These are phyloP conservation scores for Trypanosoma platydactyli DNA, from an alignment of 208 protist genomes.

Conservation along the genomic window DNA sequence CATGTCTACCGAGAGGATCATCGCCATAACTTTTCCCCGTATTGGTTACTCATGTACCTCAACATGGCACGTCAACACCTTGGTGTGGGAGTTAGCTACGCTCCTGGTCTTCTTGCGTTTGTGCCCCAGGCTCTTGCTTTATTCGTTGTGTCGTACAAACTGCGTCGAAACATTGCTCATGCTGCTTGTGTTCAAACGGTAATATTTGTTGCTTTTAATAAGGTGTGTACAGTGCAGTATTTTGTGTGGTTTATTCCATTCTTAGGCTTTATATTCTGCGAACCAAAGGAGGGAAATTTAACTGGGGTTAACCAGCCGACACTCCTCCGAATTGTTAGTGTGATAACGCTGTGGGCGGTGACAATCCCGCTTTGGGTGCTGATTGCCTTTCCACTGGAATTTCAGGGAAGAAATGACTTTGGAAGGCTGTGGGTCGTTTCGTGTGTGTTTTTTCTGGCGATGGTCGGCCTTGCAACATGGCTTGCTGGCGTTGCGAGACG, in stretches of 20 bases:
- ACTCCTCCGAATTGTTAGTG: constrained; percentile 21
- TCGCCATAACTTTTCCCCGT: constrained; percentile 93
- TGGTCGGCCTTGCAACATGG: constrained; percentile 60
- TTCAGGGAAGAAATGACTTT: constrained; percentile 78
- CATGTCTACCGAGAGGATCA: constrained; percentile 81
- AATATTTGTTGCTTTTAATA: constrained; percentile 94
- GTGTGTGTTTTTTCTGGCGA: constrained; percentile 87
- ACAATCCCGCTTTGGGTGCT: constrained; percentile 84
- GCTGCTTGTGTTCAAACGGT: constrained; percentile 84
- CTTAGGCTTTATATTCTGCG: constrained; percentile 73
- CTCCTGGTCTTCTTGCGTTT: constrained; percentile 78
- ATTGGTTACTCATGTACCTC: constrained; percentile 92
- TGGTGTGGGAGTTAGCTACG: constrained; percentile 41
- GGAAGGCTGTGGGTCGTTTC: constrained; percentile 76
- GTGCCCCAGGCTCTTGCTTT: constrained; percentile 81
- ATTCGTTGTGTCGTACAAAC: constrained; percentile 63
- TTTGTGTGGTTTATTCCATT: constrained; percentile 94
- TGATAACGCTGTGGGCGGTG: constrained; percentile 53
- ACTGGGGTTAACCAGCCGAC: constrained; percentile 1
- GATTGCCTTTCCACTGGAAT: constrained; percentile 82
- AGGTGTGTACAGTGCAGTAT: constrained; percentile 95
- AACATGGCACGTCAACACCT: constrained; percentile 58
- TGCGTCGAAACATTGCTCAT: constrained; percentile 72
- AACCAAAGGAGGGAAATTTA: constrained; percentile 22
- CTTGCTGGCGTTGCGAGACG: constrained; percentile 54